These are phyloP conservation scores for Bruguiera parviflora DNA, from an alignment of 345 rosid species.

Conservation along the genomic window DNA sequence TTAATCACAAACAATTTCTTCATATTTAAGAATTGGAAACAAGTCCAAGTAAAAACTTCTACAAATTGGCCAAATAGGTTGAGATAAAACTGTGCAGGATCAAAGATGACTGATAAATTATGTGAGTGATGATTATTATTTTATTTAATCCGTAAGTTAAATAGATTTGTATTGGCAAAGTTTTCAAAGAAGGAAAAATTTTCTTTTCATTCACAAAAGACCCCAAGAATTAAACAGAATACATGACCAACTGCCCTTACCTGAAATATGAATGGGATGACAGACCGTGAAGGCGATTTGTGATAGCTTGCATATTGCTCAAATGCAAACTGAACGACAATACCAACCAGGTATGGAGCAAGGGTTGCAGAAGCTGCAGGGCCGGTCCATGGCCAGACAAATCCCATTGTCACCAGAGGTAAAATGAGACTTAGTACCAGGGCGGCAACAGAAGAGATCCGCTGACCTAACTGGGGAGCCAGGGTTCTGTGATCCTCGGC, in stretches of 20 bases:
- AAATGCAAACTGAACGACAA: conserved; percentile 88
- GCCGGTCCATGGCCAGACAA: conserved; percentile 99
- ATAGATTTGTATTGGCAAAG: background rate
- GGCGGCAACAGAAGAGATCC: conserved; percentile 79
- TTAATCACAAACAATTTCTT: conserved; percentile 4
- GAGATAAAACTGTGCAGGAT: background rate
- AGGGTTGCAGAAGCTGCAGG: conserved; percentile 99
- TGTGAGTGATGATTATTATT: background rate
- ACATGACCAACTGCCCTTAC: conserved; percentile 32
- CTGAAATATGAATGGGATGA: conserved; percentile 81
- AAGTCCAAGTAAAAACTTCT: background rate
- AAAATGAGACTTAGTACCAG: conserved; percentile 88
- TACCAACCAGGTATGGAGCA: conserved; percentile 94
- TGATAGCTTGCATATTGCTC: conserved; percentile 71
- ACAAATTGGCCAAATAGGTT: background rate
- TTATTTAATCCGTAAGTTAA: background rate
- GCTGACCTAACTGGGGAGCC: conserved; percentile 57
- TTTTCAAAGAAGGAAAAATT: background rate
- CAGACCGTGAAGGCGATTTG: conserved; percentile 75
- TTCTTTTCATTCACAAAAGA: too few relatives aligned
- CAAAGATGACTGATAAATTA: background rate
- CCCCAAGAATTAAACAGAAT: too few relatives aligned
- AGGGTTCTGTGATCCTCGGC: conserved; percentile 17
- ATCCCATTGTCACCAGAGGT: conserved; percentile 98
- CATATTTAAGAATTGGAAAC: background rate